These are phyloP conservation scores for Hypoxylon sp. DNA, from an alignment of 2,329 filamentous ascomycete species.

Conservation along the genomic window DNA sequence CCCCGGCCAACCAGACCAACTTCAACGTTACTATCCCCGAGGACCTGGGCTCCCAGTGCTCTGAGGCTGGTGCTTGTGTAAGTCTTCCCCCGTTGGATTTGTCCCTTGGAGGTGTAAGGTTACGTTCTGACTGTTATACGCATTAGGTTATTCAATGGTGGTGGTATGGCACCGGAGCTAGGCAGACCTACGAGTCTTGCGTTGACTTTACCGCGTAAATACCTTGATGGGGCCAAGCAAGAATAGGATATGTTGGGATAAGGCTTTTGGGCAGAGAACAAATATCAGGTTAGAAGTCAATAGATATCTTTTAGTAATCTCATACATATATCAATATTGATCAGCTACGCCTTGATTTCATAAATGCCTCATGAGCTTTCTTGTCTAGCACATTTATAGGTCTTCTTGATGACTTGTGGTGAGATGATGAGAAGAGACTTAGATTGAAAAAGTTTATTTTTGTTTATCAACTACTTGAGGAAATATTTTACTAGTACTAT, in stretches of 20 bases:
- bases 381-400: neutral
- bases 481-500: slow-evolving; percentile 48
- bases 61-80: slow-evolving; percentile 51
- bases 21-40: slow-evolving; percentile 52
- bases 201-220: slow-evolving; percentile 50
- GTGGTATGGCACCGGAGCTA: slow-evolving; percentile 54
- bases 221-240: neutral
- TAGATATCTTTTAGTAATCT: slow-evolving; percentile 12
- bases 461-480: slow-evolving; percentile 42
- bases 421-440: slow-evolving; percentile 1
- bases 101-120: neutral
- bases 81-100: slow-evolving; percentile 35
- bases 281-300: slow-evolving; percentile 22
- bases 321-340: neutral
- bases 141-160: slow-evolving; percentile 53
- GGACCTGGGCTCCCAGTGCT: slow-evolving; percentile 48
- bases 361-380: neutral
- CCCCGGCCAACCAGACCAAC: slow-evolving; percentile 52
- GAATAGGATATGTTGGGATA: neutral
- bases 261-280: neutral
- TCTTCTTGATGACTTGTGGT: neutral
- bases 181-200: slow-evolving; percentile 53
- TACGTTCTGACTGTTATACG: slow-evolving; percentile 9
- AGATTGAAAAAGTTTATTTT: slow-evolving; percentile 31
- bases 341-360: neutral